A percentile compares a stretch with the other conserved stretches of the same genome.
Evolutionary conservation across 805 yeast genomes (phyloP).

Genomic region (Ogataea paradorogensis): DNA sequence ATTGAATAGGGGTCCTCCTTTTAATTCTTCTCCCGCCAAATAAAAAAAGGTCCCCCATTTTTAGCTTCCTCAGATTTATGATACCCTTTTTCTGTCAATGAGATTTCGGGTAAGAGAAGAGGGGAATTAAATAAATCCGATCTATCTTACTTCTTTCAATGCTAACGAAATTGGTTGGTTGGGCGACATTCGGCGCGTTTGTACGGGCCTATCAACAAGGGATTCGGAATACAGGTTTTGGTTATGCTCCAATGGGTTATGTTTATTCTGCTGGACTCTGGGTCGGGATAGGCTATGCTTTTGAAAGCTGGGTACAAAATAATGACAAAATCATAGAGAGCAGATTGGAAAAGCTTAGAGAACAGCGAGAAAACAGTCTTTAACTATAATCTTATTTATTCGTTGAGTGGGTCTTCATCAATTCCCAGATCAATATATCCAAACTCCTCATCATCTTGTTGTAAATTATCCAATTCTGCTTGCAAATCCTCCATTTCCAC

Average conservation of each 20-base stretch:
- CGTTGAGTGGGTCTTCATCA: constrained; percentile 4
- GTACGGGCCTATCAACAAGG: constrained; percentile 46
- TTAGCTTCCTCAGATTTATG: neutral
- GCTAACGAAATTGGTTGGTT: constrained; percentile 30
- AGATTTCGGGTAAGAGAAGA: constrained; percentile 5
- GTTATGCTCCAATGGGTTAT: constrained; percentile 39
- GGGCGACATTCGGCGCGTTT: constrained; percentile 38
- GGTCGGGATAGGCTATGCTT: constrained; percentile 41
- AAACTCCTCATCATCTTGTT: constrained; percentile 17
- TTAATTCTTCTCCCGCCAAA: constrained; percentile 1
- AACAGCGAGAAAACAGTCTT: constrained; percentile 19
- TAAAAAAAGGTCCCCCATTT: neutral
- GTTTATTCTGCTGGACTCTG: constrained; percentile 43
- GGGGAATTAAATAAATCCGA: constrained; percentile 4
- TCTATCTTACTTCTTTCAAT: neutral
- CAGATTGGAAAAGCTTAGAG: constrained; percentile 36
- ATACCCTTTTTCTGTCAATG: constrained; percentile 9
- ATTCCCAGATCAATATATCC: constrained; percentile 17
- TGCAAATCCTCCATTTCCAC: constrained; percentile 16
- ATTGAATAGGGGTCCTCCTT: neutral
- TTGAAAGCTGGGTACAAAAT: constrained; percentile 37
- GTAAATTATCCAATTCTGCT: constrained; percentile 12
- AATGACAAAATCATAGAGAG: constrained; percentile 38
- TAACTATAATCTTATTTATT: constrained; percentile 2
- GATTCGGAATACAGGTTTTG: constrained; percentile 39